Evolutionary conservation across 2,329 filamentous ascomycete species (phyloP).

Genomic region (Saccharata proteae): DNA sequence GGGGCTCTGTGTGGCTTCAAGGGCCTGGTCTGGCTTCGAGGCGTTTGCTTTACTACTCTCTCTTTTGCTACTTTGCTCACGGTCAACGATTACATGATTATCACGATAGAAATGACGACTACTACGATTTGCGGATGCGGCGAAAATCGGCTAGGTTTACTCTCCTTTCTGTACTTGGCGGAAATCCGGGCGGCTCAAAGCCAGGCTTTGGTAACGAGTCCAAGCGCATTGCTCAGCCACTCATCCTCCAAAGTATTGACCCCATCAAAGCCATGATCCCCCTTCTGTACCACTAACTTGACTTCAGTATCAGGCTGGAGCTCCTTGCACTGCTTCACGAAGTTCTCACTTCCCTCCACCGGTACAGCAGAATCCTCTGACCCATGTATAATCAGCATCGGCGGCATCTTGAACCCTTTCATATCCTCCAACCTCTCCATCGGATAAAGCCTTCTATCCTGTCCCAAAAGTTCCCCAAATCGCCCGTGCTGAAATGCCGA

Average conservation of each 20-base stretch:
- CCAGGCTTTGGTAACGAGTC: no score
- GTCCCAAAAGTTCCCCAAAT: constrained; percentile 18
- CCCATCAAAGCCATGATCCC: constrained; percentile 23
- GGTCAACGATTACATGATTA: no score
- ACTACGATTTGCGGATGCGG: no score
- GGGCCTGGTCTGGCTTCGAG: no score
- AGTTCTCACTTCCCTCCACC: constrained; percentile 15
- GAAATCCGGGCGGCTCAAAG: no score
- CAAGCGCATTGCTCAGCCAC: constrained; percentile 19
- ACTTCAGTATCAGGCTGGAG: constrained; percentile 12
- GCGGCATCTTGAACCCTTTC: constrained; percentile 12
- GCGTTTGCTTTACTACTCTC: no score
- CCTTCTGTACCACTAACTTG: constrained; percentile 8
- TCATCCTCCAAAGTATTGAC: constrained; percentile 14
- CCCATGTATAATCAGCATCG: constrained; percentile 21
- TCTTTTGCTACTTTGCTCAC: no score
- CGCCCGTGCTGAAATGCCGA: constrained; percentile 14
- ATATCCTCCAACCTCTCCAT: constrained; percentile 16
- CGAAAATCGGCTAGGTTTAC: no score
- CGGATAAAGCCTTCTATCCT: constrained; percentile 16
- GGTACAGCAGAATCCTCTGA: constrained; percentile 17
- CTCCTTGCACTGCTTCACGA: constrained; percentile 15
- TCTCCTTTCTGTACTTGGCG: no score
- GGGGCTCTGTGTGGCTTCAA: no score
- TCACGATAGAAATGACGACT: no score